Evolutionary conservation across 2,329 filamentous ascomycete species (phyloP), one percentile per base, ranked within the genome.

Genomic region (Elsinoe necatrix): DNA sequence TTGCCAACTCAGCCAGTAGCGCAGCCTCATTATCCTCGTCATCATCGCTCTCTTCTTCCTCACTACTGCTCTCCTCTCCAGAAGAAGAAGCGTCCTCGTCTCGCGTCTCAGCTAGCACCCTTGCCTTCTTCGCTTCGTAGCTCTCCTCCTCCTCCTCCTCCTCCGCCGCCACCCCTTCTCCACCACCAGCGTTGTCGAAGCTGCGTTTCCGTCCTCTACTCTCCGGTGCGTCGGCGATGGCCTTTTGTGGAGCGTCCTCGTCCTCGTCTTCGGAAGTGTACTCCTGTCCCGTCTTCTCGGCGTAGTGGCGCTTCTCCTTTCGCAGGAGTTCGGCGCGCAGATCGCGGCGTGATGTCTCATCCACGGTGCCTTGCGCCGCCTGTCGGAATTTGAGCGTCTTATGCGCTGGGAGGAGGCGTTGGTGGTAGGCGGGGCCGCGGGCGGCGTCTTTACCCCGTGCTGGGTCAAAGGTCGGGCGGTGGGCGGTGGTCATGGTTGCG

Each of bases 391-490:
- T 98, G 68, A 98, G 84, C 62, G 89, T 85, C 11, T 89, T 97
- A 72, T 98, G 87, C 29, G 93, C 93, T 31, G 93, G 92, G 12
- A 96, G 84, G 14, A 97, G 86, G 65, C 93, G 87, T 73, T 97
- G 92, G 70, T 98, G 93, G 76, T 96, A 97, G 65, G 90, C 92
- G 51, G 89, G 88, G 48, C 93, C 93, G 66, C 90, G 86, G 59
- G 90, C 86, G 66, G 91, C 89, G 73, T 98, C 93, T 78, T 96
- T 96, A 70, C 93, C 93, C 69, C 86, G 84, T 41, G 92, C 91
- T 62, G 93, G 93, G 71, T 98, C 93, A 69, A 98, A 98, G 0
- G 93, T 98, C 57, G 93, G 93, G 75, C 93, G 87, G 69, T 85
- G 83, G 58, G 83, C 83, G 73, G 72, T 74, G 35, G 70, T 72